These are phyloP conservation scores for Phaseolus lunatus DNA, from an alignment of 306 rosid species.

Conservation along the genomic window DNA sequence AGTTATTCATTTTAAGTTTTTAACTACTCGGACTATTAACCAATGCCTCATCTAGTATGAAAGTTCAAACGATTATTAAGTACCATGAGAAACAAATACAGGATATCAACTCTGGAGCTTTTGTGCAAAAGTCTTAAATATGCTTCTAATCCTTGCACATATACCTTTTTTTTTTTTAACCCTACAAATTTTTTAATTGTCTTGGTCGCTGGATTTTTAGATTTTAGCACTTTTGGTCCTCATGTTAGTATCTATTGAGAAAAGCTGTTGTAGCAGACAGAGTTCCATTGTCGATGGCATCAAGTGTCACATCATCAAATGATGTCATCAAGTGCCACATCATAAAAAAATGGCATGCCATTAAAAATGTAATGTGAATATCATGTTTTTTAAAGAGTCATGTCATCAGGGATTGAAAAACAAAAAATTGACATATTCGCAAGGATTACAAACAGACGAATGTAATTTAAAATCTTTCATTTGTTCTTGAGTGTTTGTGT, in stretches of 20 bases:
- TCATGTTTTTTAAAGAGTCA: background rate
- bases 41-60: too few relatives aligned
- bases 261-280: background rate
- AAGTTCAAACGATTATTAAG: too few relatives aligned
- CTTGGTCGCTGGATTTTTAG: background rate
- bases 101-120: background rate
- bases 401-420: background rate
- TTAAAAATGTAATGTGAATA: background rate
- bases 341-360: background rate
- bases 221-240: background rate
- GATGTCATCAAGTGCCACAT: background rate
- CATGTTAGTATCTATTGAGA: background rate
- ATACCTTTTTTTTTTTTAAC: background rate
- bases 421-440: background rate
- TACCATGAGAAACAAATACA: too few relatives aligned
- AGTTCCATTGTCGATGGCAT: background rate
- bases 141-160: background rate
- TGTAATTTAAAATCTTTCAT: background rate
- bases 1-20: too few relatives aligned
- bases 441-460: background rate
- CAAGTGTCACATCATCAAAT: background rate
- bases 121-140: background rate
- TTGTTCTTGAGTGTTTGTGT: constrained; percentile 1
- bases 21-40: too few relatives aligned
- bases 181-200: background rate